A percentile compares a stretch with the other conserved stretches of the same genome.
Evolutionary conservation across 345 rosid species (phyloP).

Genomic region (Leavenworthia alabamica): DNA sequence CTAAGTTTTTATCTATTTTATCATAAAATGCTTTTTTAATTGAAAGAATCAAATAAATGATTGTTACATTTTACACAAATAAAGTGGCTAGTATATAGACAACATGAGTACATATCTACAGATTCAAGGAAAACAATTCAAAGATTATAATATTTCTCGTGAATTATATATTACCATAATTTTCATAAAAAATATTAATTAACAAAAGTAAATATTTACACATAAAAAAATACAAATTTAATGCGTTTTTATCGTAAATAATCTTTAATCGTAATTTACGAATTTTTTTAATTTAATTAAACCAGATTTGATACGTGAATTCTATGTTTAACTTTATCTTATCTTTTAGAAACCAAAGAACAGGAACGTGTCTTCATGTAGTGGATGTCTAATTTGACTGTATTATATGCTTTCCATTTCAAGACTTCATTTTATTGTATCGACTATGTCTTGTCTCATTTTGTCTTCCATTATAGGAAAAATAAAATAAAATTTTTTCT

Average conservation of each 20-base stretch:
- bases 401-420: conserved; percentile 25
- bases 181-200: no score
- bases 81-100: neutral
- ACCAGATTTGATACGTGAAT: no score
- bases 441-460: conserved; percentile 15
- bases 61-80: neutral
- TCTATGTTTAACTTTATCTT: neutral
- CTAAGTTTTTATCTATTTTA: neutral
- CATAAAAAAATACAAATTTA: no score
- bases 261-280: no score
- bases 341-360: neutral
- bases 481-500: no score
- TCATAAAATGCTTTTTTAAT: neutral
- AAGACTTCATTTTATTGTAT: conserved; percentile 12
- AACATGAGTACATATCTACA: neutral
- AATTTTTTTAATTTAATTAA: no score
- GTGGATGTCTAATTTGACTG: conserved; percentile 10
- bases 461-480: no score
- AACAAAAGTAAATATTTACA: neutral
- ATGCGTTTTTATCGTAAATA: neutral
- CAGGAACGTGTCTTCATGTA: neutral
- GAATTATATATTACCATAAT: no score
- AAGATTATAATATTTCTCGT: no score
- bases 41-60: neutral
- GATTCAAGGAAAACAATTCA: neutral